phyloP scores from a whole-genome alignment of 1,284 basidiomycete genomes.

The Apiotrichum gracile region DNA sequence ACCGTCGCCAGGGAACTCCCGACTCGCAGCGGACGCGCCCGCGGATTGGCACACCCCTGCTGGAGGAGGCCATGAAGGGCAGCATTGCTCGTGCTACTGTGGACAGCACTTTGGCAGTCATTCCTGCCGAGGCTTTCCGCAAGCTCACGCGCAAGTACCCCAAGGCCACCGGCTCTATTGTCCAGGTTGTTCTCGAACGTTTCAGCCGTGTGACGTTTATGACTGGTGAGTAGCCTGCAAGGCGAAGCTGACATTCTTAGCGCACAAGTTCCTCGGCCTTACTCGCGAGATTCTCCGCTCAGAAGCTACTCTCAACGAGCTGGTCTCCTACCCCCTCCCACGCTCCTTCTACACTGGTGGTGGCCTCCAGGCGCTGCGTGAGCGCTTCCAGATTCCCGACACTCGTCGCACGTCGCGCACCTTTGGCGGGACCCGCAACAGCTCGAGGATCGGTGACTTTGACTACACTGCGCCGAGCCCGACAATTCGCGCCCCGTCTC shows the following conservation, averaged over 20 bases:
- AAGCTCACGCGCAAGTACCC: constrained; percentile 82
- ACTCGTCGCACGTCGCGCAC: background rate
- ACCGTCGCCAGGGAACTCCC: background rate
- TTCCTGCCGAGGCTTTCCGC: constrained; percentile 91
- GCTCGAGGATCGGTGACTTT: constrained; percentile 42
- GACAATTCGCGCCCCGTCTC: constrained; percentile 34
- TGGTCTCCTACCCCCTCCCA: constrained; percentile 91
- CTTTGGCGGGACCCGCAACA: background rate
- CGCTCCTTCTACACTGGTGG: constrained; percentile 88
- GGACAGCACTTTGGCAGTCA: constrained; percentile 95
- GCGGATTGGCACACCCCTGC: background rate
- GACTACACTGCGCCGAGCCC: constrained; percentile 37
- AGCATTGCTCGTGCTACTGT: constrained; percentile 81
- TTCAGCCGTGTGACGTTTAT: constrained; percentile 95
- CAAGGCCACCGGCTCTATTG: constrained; percentile 94
- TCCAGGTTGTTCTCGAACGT: constrained; percentile 63
- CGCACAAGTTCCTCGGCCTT: constrained; percentile 91
- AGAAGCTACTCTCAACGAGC: constrained; percentile 92
- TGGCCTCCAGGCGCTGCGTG: constrained; percentile 79
- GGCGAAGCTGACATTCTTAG: constrained; percentile 52
- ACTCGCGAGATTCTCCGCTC: constrained; percentile 93
- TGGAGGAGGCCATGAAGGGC: constrained; percentile 26
- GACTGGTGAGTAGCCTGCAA: constrained; percentile 34
- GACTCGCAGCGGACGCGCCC: background rate
- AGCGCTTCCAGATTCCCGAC: constrained; percentile 57